Percentiles rank a stretch among this genome's conserved stretches.
Evolutionary conservation across 139 green algal species (phyloP).

Genomic region (Pseudopediastrum boryanum): DNA sequence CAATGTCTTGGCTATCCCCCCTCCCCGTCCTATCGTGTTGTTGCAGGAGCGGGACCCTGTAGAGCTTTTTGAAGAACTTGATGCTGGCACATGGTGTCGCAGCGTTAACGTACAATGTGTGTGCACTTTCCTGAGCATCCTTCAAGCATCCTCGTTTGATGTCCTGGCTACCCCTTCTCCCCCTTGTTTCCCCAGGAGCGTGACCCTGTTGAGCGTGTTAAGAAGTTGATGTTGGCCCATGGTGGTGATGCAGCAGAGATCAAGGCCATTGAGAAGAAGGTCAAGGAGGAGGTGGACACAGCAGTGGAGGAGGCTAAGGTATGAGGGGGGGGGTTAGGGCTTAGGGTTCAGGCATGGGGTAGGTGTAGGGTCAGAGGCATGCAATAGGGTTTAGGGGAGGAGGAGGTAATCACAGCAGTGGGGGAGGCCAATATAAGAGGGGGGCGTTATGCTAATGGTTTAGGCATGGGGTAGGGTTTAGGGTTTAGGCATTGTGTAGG

Average conservation of each 20-base stretch:
- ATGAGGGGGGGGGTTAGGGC: not conserved
- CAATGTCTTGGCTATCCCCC: not conserved
- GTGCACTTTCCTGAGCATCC: not conserved
- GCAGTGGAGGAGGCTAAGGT: constrained; percentile 87
- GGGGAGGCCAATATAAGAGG: too few relatives aligned
- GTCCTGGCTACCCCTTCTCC: not conserved
- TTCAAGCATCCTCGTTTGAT: not conserved
- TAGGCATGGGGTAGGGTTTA: too few relatives aligned
- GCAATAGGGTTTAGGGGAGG: too few relatives aligned
- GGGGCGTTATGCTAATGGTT: too few relatives aligned
- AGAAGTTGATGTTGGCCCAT: constrained; percentile 75
- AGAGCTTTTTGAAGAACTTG: constrained; percentile 89
- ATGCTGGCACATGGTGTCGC: constrained; percentile 81
- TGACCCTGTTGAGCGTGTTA: too few relatives aligned
- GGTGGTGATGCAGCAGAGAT: constrained; percentile 51
- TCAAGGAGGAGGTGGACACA: constrained; percentile 90
- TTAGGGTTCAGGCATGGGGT: not conserved
- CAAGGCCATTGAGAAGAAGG: constrained; percentile 58
- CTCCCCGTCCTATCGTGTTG: too few relatives aligned
- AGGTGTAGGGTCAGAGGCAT: too few relatives aligned
- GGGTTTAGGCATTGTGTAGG: too few relatives aligned
- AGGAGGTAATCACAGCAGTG: too few relatives aligned
- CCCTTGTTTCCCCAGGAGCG: too few relatives aligned
- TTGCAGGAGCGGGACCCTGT: constrained; percentile 86
- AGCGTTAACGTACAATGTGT: constrained; percentile 41